Evolutionary conservation across 352 stramenopile species (phyloP).

Genomic region (Globisporangium cylindrosporum): DNA sequence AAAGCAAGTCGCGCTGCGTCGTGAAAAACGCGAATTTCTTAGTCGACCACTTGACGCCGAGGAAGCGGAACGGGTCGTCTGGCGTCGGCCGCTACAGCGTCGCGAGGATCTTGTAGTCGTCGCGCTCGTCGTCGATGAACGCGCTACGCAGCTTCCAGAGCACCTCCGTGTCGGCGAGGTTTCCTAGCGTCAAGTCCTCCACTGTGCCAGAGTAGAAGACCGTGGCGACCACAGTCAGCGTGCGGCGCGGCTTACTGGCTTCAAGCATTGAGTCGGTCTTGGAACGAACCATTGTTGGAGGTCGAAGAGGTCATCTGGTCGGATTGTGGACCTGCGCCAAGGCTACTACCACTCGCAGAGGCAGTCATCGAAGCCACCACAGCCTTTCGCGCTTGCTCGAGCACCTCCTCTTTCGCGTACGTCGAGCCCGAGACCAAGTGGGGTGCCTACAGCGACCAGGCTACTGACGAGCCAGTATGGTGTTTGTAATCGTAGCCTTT

Average conservation of each 20-base stretch:
- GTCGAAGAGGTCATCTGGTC: background rate
- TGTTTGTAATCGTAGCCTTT: conserved; percentile 2
- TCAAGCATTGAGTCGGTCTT: background rate
- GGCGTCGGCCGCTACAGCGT: conserved; percentile 28
- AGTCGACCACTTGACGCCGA: conserved; percentile 42
- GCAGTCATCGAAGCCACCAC: background rate
- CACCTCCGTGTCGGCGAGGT: conserved; percentile 37
- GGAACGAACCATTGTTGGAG: background rate
- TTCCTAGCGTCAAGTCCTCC: conserved; percentile 43
- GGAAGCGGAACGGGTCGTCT: conserved; percentile 42
- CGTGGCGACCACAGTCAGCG: conserved; percentile 33
- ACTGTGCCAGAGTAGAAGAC: conserved; percentile 36
- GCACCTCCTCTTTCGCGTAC: background rate
- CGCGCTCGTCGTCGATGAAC: conserved; percentile 36
- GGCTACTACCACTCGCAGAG: too few relatives aligned
- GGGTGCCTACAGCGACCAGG: background rate
- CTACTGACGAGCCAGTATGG: background rate
- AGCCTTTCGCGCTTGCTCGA: background rate
- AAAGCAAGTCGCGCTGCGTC: conserved; percentile 13
- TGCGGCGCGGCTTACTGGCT: conserved; percentile 3
- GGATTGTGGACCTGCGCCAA: too few relatives aligned
- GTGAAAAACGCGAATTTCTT: conserved; percentile 6
- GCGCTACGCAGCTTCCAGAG: conserved; percentile 36
- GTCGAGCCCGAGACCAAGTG: background rate
- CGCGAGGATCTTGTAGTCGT: conserved; percentile 35